These are phyloP conservation scores for Ceratocystis smalleyi DNA, from an alignment of 2,329 filamentous ascomycete species.

Conservation along the genomic window DNA sequence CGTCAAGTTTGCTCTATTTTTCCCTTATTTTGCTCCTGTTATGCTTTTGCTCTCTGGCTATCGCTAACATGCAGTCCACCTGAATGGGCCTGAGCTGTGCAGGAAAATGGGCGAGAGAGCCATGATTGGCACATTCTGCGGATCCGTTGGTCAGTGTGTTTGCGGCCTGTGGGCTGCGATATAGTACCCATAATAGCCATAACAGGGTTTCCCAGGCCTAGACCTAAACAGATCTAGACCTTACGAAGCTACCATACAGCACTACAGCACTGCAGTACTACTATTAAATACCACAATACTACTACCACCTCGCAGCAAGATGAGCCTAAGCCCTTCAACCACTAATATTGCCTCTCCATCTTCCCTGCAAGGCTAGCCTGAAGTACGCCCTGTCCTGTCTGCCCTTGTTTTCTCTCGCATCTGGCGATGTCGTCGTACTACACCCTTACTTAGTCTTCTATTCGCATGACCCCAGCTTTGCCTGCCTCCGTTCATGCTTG, in stretches of 20 bases:
- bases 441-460: neutral
- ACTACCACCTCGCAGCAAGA: neutral
- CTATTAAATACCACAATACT: neutral
- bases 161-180: neutral
- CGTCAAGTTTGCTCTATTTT: neutral
- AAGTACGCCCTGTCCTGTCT: neutral
- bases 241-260: neutral
- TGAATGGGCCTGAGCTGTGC: neutral
- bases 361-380: neutral
- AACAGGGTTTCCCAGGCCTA: neutral
- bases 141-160: neutral
- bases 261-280: neutral
- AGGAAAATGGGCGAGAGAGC: neutral
- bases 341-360: neutral
- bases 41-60: neutral
- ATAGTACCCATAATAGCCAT: neutral
- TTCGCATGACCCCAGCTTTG: neutral
- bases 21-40: neutral
- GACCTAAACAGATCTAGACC: neutral
- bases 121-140: slow-evolving; percentile 3
- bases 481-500: neutral
- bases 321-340: neutral
- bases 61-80: neutral
- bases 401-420: neutral
- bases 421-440: neutral